Base-by-base conservation (phyloP, 2,329 filamentous ascomycete species). In the Stagonosporopsis rhizophila region DNA sequence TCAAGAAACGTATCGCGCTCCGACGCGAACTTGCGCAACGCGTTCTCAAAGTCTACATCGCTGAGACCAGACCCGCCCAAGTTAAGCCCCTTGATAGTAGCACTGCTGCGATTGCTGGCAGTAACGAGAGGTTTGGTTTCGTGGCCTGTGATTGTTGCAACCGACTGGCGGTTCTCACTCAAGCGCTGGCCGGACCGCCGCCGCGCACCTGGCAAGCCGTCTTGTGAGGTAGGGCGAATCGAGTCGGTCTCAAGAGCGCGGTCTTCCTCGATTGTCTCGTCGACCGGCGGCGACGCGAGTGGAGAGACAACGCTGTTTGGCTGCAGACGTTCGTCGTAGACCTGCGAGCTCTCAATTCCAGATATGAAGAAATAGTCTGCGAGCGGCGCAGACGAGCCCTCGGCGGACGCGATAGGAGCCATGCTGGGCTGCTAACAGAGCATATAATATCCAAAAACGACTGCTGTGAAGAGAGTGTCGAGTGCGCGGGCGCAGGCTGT, bases 1-100 rank as follows among this genome's bases (percentile, higher is more conserved):
- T 96, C 91, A 48, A 98, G 81, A 69, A 99, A 99, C 58, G 89
- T 89, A 69, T 99, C 95, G 62, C 95, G 85, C 79, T 98, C 94
- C n/a, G 89, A 89, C 41, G 95, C 92, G 75, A 99, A 99, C 78
- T 97, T 98, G 69, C 92, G 81, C 65, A 99, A 82, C 23, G 95
- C 94, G 71, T 90, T 88, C 73, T 98, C 95, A 70, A 99, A 99
- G 75, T 98, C 95, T 70, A 91, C 92, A 71, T 96, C 92, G 55
- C 79, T 85, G 27, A 86, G 76, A 14, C 74, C 77, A 4, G 75
- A 73, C 19, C 71, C 75, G 51, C 76, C 78, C 52, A 74, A 45
- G 52, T 76, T 75, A 20, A 79, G 52, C 45, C 75, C 79, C 65
- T 82, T 84, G 68, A 89, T 86, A 17, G 86, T 89, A 47, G 84